Evolutionary conservation across 306 rosid genomes (phyloP).

Genomic region (Cyamopsis tetragonoloba): DNA sequence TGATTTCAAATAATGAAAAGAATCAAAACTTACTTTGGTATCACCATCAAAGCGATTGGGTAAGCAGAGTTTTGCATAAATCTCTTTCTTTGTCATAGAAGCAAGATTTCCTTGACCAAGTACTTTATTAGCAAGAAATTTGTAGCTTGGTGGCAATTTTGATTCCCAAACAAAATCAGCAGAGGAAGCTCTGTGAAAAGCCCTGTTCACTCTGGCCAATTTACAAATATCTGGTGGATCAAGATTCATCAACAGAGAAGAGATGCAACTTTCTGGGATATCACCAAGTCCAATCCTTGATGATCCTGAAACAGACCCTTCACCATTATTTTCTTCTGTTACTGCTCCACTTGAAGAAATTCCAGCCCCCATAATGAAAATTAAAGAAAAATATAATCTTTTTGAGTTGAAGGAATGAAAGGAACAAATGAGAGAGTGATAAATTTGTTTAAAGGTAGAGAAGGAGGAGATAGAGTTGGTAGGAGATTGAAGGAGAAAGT

Average conservation of each 20-base stretch:
- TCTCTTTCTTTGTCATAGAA: slow-evolving; percentile 46
- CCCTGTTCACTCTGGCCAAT: slow-evolving; percentile 50
- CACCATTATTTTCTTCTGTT: neutral
- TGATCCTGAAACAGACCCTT: slow-evolving; percentile 11
- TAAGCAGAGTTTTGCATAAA: slow-evolving; percentile 48
- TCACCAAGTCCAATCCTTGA: slow-evolving; percentile 48
- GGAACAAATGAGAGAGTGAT: neutral
- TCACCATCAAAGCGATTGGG: slow-evolving; percentile 55
- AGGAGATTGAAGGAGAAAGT: slow-evolving; percentile 1
- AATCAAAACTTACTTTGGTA: slow-evolving; percentile 44
- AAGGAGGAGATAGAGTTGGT: slow-evolving; percentile 41
- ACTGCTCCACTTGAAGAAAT: slow-evolving; percentile 31
- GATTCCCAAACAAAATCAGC: slow-evolving; percentile 80
- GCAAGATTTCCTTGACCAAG: slow-evolving; percentile 18
- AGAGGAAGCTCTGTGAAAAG: slow-evolving; percentile 63
- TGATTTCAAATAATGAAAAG: neutral
- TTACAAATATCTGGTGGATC: slow-evolving; percentile 82
- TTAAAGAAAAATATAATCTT: neutral
- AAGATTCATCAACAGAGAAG: slow-evolving; percentile 45
- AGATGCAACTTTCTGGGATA: slow-evolving; percentile 77
- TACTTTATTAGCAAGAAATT: slow-evolving; percentile 42
- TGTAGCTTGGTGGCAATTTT: slow-evolving; percentile 63
- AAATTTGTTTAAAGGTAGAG: slow-evolving; percentile 35
- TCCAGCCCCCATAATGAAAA: slow-evolving; percentile 51
- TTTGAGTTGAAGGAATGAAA: neutral